Conservation (phyloP, 495 filamentous ascomycete genomes). For the Neurospora sp. region DNA sequence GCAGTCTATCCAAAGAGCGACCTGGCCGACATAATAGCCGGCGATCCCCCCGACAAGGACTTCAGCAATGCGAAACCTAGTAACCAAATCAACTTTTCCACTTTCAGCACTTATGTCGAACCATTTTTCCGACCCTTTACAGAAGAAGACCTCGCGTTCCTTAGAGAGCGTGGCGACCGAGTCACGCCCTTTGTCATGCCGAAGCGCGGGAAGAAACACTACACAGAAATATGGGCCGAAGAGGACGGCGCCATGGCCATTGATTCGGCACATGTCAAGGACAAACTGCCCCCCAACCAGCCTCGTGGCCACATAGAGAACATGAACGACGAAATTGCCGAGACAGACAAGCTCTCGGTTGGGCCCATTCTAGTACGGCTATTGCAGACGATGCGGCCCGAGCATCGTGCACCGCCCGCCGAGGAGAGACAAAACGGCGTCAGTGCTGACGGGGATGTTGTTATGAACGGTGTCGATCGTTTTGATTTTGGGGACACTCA, state of each 20-base stretch:
- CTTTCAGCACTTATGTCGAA: slow-evolving; percentile 80
- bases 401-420: slow-evolving; percentile 53
- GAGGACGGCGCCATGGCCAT: slow-evolving; percentile 72
- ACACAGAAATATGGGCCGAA: slow-evolving; percentile 84
- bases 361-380: slow-evolving; percentile 80
- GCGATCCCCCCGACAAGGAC: slow-evolving; percentile 82
- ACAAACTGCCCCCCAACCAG: slow-evolving; percentile 67
- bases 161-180: slow-evolving; percentile 84
- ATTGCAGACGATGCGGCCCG: slow-evolving; percentile 70
- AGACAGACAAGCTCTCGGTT: slow-evolving; percentile 83
- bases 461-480: slow-evolving; percentile 16
- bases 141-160: slow-evolving; percentile 90
- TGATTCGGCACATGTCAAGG: slow-evolving; percentile 46
- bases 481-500: slow-evolving; percentile 5
- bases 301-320: slow-evolving; percentile 73
- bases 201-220: slow-evolving; percentile 71
- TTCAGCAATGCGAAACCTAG: slow-evolving; percentile 89
- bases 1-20: slow-evolving; percentile 70
- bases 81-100: slow-evolving; percentile 84
- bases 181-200: slow-evolving; percentile 75
- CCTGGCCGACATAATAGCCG: slow-evolving; percentile 74
- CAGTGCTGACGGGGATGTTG: slow-evolving; percentile 44
- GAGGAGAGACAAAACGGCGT: slow-evolving; percentile 51
- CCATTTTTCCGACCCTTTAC: slow-evolving; percentile 82
- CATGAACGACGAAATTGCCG: slow-evolving; percentile 72